Percentiles rank a stretch among this genome's conserved stretches.
phyloP scores from a whole-genome alignment of 805 yeast species.

The Pichia sporocuriosa region DNA sequence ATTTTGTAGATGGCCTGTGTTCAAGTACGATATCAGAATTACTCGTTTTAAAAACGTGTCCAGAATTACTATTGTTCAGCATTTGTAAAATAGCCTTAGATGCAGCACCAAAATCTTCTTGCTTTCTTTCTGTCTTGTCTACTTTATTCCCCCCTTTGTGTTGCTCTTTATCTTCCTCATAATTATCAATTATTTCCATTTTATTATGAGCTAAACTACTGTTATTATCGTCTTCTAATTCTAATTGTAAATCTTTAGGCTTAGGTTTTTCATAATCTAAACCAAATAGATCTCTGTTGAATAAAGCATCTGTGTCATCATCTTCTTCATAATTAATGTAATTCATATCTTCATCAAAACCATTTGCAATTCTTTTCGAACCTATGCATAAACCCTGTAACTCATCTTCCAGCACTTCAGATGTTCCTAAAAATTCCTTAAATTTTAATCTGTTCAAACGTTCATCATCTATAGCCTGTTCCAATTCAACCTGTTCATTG shows the following conservation, averaged over 20 bases:
- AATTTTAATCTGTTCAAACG: slow-evolving; percentile 5
- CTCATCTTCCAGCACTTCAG: slow-evolving; percentile 17
- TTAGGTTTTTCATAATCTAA: background rate
- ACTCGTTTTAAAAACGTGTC: background rate
- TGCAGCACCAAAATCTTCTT: background rate
- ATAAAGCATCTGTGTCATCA: slow-evolving; percentile 35
- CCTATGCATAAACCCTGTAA: slow-evolving; percentile 21
- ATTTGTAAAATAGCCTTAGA: slow-evolving; percentile 4
- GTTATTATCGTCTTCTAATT: slow-evolving; percentile 7
- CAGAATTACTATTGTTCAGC: slow-evolving; percentile 3
- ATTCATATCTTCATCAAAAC: slow-evolving; percentile 9
- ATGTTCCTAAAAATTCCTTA: slow-evolving; percentile 11
- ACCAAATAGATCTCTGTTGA: slow-evolving; percentile 33
- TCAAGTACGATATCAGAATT: background rate
- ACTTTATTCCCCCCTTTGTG: too few relatives aligned
- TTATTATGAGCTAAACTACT: background rate
- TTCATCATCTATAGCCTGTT: slow-evolving; percentile 16
- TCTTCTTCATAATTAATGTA: slow-evolving; percentile 24
- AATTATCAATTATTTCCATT: background rate
- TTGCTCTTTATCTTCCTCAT: slow-evolving; percentile 3
- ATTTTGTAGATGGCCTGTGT: slow-evolving; percentile 1
- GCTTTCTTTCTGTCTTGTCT: background rate
- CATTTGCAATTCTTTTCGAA: slow-evolving; percentile 1
- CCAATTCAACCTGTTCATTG: slow-evolving; percentile 25
- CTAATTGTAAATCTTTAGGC: slow-evolving; percentile 4